Evolutionary conservation across 495 filamentous ascomycete genomes (phyloP), one percentile per base, ranked within the genome.

Genomic region (Aspergillus biplanus): DNA sequence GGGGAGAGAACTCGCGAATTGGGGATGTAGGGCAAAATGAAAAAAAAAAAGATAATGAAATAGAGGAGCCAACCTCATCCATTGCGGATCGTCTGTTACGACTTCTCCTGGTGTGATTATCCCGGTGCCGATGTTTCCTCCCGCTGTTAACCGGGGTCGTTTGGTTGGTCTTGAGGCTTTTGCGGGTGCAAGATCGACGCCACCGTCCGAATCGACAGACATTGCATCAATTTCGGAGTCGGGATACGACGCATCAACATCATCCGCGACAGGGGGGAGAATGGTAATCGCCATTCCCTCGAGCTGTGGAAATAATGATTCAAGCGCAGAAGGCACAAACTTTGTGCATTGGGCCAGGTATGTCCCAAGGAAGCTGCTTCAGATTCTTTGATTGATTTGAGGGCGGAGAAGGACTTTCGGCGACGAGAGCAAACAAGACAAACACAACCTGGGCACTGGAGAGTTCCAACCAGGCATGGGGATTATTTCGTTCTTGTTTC

Each of bases 81-180:
- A 98, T 82, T 98, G 94, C 7, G 93, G 89, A 76, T 97, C 92
- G 67, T 86, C 81, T 27, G 95, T 97, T 48, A 99, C 89, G 49
- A 86, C 78, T 74, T 97, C 91, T 62, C 95, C 95, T 7, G 95
- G 95, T 7, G 93, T 97, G 56, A 99, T 87, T 65, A 97, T 85
- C 65, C 78, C 77, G 54, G 71, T 75, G 42, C 68, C 66, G 27
- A 73, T 67, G 16, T 71, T 67, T n/a, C 62, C 68, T 13, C 66
- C 64, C 58, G 58, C 73, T 56, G 67, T 47, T 59, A 75, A 53
- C 65, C 74, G 66, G 69, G 73, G 62, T 49, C 82, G 73, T 62
- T 82, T 84, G 65, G 71, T 66, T 35, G 72, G 71, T 46, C 71
- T 70, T n/a, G 80, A 70, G 49, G 72, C 59, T 56, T 52, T 58